Evolutionary conservation across 805 yeast genomes (phyloP).

Genomic region (Saturnispora silvae): DNA sequence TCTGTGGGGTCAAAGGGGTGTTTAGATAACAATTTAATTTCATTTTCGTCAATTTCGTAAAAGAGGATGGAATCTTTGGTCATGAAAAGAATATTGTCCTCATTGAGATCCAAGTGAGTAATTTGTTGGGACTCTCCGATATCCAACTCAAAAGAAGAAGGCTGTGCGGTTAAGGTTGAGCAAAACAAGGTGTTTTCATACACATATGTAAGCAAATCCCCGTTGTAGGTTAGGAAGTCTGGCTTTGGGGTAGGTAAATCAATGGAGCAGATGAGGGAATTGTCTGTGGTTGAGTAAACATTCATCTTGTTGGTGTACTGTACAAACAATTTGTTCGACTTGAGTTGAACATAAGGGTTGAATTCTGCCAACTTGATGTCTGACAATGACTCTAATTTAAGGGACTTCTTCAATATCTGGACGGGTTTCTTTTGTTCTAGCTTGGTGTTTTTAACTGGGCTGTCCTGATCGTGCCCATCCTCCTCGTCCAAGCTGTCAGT

Average conservation of each 20-base stretch:
- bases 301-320: not conserved
- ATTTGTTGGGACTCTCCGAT: not conserved
- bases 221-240: not conserved
- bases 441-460: not conserved
- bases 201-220: not conserved
- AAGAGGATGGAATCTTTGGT: not conserved
- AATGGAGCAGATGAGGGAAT: not conserved
- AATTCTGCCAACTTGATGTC: not conserved
- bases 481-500: constrained; percentile 13
- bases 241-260: not conserved
- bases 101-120: constrained; percentile 7
- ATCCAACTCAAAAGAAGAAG: not conserved
- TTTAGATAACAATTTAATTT: constrained; percentile 11
- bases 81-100: constrained; percentile 13
- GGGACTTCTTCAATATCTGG: too few relatives aligned
- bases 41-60: not conserved
- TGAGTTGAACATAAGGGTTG: not conserved
- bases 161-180: not conserved
- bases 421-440: not conserved
- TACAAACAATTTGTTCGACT: not conserved
- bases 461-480: constrained; percentile 5
- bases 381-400: too few relatives aligned
- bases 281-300: not conserved
- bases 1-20: constrained; percentile 10
- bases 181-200: not conserved